Percentiles rank a stretch among this genome's conserved stretches.
phyloP scores from a whole-genome alignment of 257 asterid genomes.

The Rehmannia glutinosa region DNA sequence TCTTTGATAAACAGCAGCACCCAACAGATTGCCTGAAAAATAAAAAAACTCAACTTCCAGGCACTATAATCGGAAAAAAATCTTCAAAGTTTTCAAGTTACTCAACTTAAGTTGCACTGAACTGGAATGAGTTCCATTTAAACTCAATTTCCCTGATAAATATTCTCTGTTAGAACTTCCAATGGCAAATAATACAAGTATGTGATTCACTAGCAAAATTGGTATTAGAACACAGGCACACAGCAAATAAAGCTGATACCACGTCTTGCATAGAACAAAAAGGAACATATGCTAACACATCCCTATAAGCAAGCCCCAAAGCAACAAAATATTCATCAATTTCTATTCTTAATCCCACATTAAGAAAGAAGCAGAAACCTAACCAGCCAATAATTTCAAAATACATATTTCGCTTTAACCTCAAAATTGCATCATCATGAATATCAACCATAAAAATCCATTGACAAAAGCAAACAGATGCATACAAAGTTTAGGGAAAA shows the following conservation, averaged over 20 bases:
- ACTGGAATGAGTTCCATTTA: background rate
- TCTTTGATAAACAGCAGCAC: too few relatives aligned
- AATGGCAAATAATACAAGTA: background rate
- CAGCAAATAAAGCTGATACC: background rate
- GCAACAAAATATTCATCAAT: background rate
- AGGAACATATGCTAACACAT: background rate
- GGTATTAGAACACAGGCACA: background rate
- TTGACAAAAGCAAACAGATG: background rate
- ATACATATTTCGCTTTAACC: background rate
- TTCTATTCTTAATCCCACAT: background rate
- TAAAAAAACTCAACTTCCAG: too few relatives aligned
- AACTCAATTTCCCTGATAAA: background rate
- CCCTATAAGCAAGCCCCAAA: background rate
- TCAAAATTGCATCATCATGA: background rate
- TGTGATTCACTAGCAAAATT: background rate
- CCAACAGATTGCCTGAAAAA: too few relatives aligned
- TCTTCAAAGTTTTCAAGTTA: background rate
- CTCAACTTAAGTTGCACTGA: background rate
- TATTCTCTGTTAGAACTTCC: background rate
- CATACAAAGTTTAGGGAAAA: slow-evolving; percentile 8
- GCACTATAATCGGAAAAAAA: too few relatives aligned
- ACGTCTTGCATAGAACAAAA: too few relatives aligned
- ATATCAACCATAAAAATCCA: background rate
- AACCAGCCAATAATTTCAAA: too few relatives aligned
- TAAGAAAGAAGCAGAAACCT: background rate